phyloP scores from a whole-genome alignment of 768 basidiomycete genomes.

The Clitopilus hobsonii region DNA sequence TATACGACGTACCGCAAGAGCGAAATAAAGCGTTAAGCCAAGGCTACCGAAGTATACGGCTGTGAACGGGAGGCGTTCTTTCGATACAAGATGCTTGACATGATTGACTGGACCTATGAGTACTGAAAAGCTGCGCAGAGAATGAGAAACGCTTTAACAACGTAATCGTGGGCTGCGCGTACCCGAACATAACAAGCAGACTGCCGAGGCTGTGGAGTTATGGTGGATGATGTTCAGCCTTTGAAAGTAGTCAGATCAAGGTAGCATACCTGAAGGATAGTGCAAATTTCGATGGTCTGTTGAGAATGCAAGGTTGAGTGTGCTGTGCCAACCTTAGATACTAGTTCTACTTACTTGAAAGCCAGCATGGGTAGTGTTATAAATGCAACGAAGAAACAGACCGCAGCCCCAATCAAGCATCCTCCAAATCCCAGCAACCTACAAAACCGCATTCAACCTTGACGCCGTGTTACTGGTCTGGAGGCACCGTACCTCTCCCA shows the following conservation, averaged over 20 bases:
- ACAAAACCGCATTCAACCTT: too few species aligned
- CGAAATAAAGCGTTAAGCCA: slow-evolving; percentile 86
- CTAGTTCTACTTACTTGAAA: slow-evolving; percentile 26
- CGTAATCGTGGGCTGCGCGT: slow-evolving; percentile 16
- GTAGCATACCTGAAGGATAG: slow-evolving; percentile 68
- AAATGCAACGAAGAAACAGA: slow-evolving; percentile 93
- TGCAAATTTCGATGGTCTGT: slow-evolving; percentile 86
- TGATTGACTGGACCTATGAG: slow-evolving; percentile 90
- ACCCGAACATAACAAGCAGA: slow-evolving; percentile 95
- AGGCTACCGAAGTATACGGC: slow-evolving; percentile 79
- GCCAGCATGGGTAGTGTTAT: slow-evolving; percentile 62
- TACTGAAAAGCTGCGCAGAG: slow-evolving; percentile 61
- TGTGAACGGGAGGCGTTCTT: slow-evolving; percentile 83
- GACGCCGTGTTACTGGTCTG: too few species aligned
- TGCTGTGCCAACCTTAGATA: background rate
- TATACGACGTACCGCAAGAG: slow-evolving; percentile 66
- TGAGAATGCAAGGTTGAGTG: slow-evolving; percentile 17
- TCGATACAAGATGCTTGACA: slow-evolving; percentile 78
- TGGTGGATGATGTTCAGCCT: slow-evolving; percentile 6
- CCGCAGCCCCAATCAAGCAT: slow-evolving; percentile 84
- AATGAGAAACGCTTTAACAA: background rate
- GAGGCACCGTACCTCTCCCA: slow-evolving; percentile 98
- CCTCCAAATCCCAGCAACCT: slow-evolving; percentile 89
- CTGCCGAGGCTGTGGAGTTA: slow-evolving; percentile 63
- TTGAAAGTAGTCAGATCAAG: background rate